Evolutionary conservation across 805 yeast species (phyloP), one percentile per base, ranked within the genome.

Genomic region (Candida hispaniensis): DNA sequence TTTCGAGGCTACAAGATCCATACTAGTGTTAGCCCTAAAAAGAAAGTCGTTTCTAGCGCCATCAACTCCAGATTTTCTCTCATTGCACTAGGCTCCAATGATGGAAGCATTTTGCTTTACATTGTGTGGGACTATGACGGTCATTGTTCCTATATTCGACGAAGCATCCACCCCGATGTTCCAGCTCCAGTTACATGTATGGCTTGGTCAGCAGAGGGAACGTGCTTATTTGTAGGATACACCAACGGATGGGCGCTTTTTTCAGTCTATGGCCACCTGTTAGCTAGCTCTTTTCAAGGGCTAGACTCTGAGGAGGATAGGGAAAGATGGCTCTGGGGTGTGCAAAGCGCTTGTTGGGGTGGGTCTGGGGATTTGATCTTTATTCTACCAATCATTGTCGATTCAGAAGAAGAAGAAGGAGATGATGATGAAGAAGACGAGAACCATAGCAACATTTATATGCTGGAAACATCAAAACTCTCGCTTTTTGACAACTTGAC

Each of bases 191-290:
- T 52, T 14, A 39, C 42, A n/a, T 38, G 44, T 12, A 20, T 62
- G 16, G 41, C 49, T 11, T 59, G 64, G 62, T 46, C 67, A 26
- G 47, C 65, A 26, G 51, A 56, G 44, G 52, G 67, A 41, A 41
- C 53, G 49, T 34, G 56, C 16, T 25, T 52, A 18, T 39, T 54
- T 51, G 49, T 47, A 12, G 51, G 60, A 33, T 49, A 44, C 49
- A 39, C 48, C 36, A 53, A 52, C 26, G 73, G 73, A 4, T 71
- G 74, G 74, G 60, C 60, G 30, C 40, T 66, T 15, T 59, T 56
- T 41, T 66, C 75, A 3, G 60, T 59, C 10, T 55, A 67, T 20
- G 76, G 76, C 1, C 63, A 66, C 44, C 48, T 61, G 22, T 58
- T 54, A 20, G 61, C 63, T 26, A 58, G 66, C 7, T 56, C 71